Conservation (phyloP, 1,284 basidiomycete genomes). For the Papiliotrema nemorosa region DNA sequence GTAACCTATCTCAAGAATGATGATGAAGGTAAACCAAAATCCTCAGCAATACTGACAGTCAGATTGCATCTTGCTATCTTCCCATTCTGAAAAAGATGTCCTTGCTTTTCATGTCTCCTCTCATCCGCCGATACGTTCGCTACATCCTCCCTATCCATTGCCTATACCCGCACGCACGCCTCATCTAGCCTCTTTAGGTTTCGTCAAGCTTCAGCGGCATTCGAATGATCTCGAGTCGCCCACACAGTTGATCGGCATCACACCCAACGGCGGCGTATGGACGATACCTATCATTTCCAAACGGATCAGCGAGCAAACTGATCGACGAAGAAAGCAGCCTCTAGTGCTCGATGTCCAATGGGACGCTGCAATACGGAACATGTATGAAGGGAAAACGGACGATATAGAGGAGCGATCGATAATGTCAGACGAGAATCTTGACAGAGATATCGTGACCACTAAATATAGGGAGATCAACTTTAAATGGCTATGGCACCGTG, state of each 20-base stretch:
- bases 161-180: neutral
- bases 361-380: too few species aligned
- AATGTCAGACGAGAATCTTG: neutral
- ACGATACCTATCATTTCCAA: neutral
- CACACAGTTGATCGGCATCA: too few species aligned
- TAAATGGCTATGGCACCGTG: slow-evolving; percentile 37
- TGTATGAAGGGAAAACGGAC: neutral
- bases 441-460: slow-evolving; percentile 4
- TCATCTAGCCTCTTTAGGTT: neutral
- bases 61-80: slow-evolving; percentile 21
- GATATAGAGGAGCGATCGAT: neutral
- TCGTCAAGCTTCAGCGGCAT: neutral
- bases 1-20: slow-evolving; percentile 8
- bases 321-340: too few species aligned
- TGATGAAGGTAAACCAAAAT: slow-evolving; percentile 10
- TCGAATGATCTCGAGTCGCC: neutral
- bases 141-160: slow-evolving; percentile 16
- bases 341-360: too few species aligned
- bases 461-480: slow-evolving; percentile 15
- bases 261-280: too few species aligned
- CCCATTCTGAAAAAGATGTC: slow-evolving; percentile 10
- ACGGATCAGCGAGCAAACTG: too few species aligned
- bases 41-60: neutral
- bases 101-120: slow-evolving; percentile 15
- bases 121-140: slow-evolving; percentile 10